Percentiles rank a stretch among this genome's conserved stretches.
phyloP scores from a whole-genome alignment of 176 grass and related monocot genomes.

The Hordeum vulgare region DNA sequence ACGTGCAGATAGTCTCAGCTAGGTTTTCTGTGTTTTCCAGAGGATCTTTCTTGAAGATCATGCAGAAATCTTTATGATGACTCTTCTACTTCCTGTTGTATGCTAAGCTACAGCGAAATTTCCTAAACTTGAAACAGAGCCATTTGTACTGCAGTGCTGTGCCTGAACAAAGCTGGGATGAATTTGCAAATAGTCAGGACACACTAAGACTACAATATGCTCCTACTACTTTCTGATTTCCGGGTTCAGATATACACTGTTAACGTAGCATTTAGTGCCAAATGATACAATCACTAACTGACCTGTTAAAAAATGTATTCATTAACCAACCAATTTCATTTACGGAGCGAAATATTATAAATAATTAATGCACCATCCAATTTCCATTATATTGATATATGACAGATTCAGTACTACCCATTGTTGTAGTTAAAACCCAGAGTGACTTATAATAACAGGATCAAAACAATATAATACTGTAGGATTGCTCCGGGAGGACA shows the following conservation, averaged over 20 bases:
- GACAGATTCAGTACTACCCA: background rate
- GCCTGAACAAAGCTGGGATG: background rate
- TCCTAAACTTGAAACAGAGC: background rate
- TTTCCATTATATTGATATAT: background rate
- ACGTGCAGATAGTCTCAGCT: background rate
- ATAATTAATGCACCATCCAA: background rate
- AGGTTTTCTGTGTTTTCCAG: background rate
- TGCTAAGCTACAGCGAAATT: background rate
- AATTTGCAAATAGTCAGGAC: background rate
- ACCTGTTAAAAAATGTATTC: background rate
- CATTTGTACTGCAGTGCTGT: background rate
- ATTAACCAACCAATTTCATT: background rate
- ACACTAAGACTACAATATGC: background rate
- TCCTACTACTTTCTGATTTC: background rate
- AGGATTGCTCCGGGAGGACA: background rate
- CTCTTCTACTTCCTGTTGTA: background rate
- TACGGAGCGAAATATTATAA: background rate
- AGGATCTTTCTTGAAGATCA: background rate
- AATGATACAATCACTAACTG: background rate
- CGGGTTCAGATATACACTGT: background rate
- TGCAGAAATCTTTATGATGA: constrained; percentile 1
- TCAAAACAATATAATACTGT: background rate
- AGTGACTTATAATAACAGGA: background rate
- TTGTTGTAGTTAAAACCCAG: background rate
- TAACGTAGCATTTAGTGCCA: background rate